Conservation (phyloP, 768 basidiomycete species). For the Hortiboletus campestris region DNA sequence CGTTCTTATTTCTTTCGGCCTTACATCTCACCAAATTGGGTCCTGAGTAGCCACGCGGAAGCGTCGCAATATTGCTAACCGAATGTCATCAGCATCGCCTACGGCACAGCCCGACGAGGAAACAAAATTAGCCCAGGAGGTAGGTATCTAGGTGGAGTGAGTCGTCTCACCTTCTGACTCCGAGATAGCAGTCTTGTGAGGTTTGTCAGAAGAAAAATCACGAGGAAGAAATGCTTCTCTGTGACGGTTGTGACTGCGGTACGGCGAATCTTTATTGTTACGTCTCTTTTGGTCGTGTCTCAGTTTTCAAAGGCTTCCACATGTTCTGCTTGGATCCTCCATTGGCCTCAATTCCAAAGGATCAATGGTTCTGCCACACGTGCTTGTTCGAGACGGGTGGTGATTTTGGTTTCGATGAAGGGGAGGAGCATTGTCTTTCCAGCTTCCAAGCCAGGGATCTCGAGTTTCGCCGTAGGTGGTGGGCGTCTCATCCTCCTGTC, state of each 20-base stretch:
- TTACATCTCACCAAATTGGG: slow-evolving; percentile 11
- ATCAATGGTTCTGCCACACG: slow-evolving; percentile 94
- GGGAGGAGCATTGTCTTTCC: slow-evolving; percentile 89
- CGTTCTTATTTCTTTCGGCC: slow-evolving; percentile 11
- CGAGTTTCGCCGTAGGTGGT: slow-evolving; percentile 90
- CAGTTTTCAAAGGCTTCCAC: slow-evolving; percentile 72
- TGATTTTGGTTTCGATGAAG: slow-evolving; percentile 98
- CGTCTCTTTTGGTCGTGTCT: slow-evolving; percentile 12
- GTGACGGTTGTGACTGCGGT: slow-evolving; percentile 86
- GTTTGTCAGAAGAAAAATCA: slow-evolving; percentile 88
- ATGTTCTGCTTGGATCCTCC: slow-evolving; percentile 97
- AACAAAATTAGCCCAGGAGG: slow-evolving; percentile 50
- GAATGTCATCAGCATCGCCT: slow-evolving; percentile 23
- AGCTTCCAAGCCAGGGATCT: slow-evolving; percentile 90
- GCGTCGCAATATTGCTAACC: slow-evolving; percentile 18
- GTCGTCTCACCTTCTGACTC: slow-evolving; percentile 21
- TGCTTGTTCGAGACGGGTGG: slow-evolving; percentile 90
- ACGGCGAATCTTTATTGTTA: slow-evolving; percentile 20
- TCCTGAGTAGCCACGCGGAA: slow-evolving; percentile 36
- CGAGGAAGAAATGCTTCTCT: slow-evolving; percentile 89
- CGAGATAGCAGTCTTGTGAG: slow-evolving; percentile 78
- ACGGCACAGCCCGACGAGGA: slow-evolving; percentile 35
- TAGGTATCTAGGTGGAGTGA: slow-evolving; percentile 32
- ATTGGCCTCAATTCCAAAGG: slow-evolving; percentile 78
- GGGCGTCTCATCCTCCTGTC: slow-evolving; percentile 68